Evolutionary conservation across 257 asterid genomes (phyloP).

Genomic region (Striga asiatica): DNA sequence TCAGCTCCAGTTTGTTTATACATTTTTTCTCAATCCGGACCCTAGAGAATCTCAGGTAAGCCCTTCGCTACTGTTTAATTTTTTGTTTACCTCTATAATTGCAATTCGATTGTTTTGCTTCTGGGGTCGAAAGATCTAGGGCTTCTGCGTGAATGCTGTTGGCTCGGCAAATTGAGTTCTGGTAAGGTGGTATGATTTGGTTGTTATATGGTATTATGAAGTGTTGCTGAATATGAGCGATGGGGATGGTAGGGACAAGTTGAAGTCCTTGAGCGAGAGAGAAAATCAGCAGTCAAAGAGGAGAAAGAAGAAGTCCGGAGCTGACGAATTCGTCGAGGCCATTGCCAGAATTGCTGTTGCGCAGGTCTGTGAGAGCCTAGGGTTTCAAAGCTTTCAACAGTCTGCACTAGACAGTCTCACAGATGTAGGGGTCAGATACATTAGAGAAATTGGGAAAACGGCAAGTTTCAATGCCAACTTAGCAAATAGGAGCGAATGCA

Average conservation of each 20-base stretch:
- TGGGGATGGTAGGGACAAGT: constrained; percentile 55
- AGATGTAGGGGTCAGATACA: constrained; percentile 60
- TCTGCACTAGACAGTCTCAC: constrained; percentile 58
- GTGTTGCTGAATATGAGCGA: constrained; percentile 60
- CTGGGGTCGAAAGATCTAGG: constrained; percentile 2
- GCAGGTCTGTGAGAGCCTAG: constrained; percentile 48
- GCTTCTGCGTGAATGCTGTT: constrained; percentile 11
- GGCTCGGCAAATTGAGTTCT: constrained; percentile 6
- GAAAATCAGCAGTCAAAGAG: constrained; percentile 22
- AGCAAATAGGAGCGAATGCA: constrained; percentile 56
- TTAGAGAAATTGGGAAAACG: constrained; percentile 43
- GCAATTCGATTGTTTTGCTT: constrained; percentile 4
- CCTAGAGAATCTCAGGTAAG: constrained; percentile 24
- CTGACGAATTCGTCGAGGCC: constrained; percentile 40
- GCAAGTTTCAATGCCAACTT: constrained; percentile 43
- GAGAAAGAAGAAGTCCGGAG: constrained; percentile 34
- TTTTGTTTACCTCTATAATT: background rate
- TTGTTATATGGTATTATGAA: constrained; percentile 33
- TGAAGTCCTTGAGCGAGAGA: constrained; percentile 29
- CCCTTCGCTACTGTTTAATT: background rate
- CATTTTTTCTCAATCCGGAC: no score
- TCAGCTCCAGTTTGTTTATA: no score
- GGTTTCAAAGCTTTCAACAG: constrained; percentile 71
- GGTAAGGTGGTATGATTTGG: constrained; percentile 11
- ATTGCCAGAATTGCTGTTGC: constrained; percentile 38